Evolutionary conservation across 129 eudicot species (phyloP), one percentile per base, ranked within the genome.

Genomic region (Flaveria brownii): DNA sequence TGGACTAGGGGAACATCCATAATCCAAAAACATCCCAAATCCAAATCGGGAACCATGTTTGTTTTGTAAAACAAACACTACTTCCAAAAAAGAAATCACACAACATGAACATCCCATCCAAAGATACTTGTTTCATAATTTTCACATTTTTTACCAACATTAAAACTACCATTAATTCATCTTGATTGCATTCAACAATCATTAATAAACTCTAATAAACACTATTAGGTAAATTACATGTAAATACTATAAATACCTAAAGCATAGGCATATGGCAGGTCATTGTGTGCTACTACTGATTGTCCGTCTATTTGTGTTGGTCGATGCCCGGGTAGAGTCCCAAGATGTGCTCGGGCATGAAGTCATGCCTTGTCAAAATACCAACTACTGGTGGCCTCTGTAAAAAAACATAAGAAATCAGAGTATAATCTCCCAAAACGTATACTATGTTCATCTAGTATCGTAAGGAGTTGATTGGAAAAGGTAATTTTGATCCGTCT

Each of bases 311-410:
- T 68, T 88, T 87, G 42, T 85, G 83, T 18, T 57, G 72, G 54
- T 75, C 80, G 4, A 95, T 39, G 70, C 86, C 84, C 6, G 97
- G 99, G 81, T 95, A 95, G 71, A 95, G 93, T 55, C 96, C 94
- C 85, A 91, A 82, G 14, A 95, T 60, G 72, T 91, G 99, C 80
- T 95, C 92, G 0, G 90, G 83, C 97, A 95, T 91, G 66, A 95
- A 91, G 80, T 95, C 99, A 46, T 95, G 97, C 62, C 97, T 85
- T 1, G 99, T 95, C 90, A 95, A 83, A 43, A 95, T 86, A 67
- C 99, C 96, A 50, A 89, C 97, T 25, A 88, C 65, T 18, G 97
- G 97, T 41, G 90, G 89, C 69, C 90, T 84, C 97, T 91, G 96
- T 85, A 45, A 25, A 56, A 78, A 18, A 78, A 18, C 54, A 71